Percentiles rank a stretch among this genome's conserved stretches.
These are phyloP conservation scores for Prunella vulgaris DNA, from an alignment of 257 asterid genomes.

Conservation along the genomic window DNA sequence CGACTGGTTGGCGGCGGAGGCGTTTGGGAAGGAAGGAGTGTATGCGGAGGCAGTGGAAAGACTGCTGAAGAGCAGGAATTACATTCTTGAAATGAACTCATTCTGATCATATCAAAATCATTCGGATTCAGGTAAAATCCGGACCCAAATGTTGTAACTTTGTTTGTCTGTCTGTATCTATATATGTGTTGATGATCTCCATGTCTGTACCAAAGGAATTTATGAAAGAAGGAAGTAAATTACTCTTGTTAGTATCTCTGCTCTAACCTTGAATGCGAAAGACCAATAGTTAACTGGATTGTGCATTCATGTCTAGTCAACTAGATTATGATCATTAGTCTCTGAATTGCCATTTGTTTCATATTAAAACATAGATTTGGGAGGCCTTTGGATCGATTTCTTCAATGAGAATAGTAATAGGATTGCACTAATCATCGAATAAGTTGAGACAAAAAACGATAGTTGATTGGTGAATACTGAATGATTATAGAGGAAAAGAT, in stretches of 20 bases:
- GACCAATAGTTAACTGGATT: neutral
- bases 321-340: neutral
- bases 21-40: conserved; percentile 38
- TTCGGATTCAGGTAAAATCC: neutral
- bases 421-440: neutral
- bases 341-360: neutral
- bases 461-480: too few relatives aligned
- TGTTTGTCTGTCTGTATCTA: neutral
- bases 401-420: too few relatives aligned
- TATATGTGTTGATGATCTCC: neutral
- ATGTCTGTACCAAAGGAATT: neutral
- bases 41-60: conserved; percentile 45
- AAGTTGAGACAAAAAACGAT: too few relatives aligned
- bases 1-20: conserved; percentile 41
- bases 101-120: conserved; percentile 20
- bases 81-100: conserved; percentile 68
- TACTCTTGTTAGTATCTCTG: neutral
- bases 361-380: too few relatives aligned
- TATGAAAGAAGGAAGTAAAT: neutral
- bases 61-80: conserved; percentile 47
- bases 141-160: neutral
- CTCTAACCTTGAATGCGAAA: neutral
- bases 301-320: too few relatives aligned
- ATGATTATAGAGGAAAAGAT: too few relatives aligned
- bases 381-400: too few relatives aligned